Base-by-base conservation (phyloP, 2,329 filamentous ascomycete species). In the Graphilbum ipis-grandicollis region DNA sequence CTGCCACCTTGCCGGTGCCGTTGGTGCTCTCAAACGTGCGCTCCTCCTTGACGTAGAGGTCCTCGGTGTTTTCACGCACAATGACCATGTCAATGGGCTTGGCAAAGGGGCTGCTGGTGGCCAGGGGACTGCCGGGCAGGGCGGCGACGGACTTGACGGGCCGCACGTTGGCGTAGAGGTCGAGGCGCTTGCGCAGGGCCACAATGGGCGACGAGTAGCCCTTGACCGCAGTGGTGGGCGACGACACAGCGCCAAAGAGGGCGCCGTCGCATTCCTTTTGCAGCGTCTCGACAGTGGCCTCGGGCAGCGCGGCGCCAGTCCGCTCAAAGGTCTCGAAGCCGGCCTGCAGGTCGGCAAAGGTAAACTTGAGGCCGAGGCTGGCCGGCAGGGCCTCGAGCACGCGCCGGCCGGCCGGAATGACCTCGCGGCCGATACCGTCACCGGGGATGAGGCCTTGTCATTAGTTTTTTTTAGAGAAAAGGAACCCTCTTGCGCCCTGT, bases 181-280 rank as follows among this genome's bases (percentile, higher is more conserved):
- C 78, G 48, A 98, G 76, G 52, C 75, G 76, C 68, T 96, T 98
- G 65, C 90, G 84, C 47, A 98, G 78, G 34, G 86, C 90, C 44
- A 98, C 90, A 51, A 94, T 94, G 45, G 90, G 90, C 29, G 81
- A 92, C 38, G 85, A 93, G 69, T 98, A 98, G 55, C 90, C 90
- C 57, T 84, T 79, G 46, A 93, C 88, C 49, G 85, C 78, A 41
- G 74, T 83, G 35, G 81, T 81, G 10, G 90, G 90, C 36, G 88
- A 96, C 64, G 75, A 83, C 48, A 98, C 90, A 50, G 90, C 90
- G 47, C 90, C 90, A 56, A 98, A 98, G 37, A 98, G 75, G 35
- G 88, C 90, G 51, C 86, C 90, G 56, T 98, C 82, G 62, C 90
- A 98, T 60, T 93, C 85, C 47, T 74, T 72, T 62, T 81, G 79